These are phyloP conservation scores for Penicillium sp. DNA, from an alignment of 2,329 filamentous ascomycete genomes.

Conservation along the genomic window DNA sequence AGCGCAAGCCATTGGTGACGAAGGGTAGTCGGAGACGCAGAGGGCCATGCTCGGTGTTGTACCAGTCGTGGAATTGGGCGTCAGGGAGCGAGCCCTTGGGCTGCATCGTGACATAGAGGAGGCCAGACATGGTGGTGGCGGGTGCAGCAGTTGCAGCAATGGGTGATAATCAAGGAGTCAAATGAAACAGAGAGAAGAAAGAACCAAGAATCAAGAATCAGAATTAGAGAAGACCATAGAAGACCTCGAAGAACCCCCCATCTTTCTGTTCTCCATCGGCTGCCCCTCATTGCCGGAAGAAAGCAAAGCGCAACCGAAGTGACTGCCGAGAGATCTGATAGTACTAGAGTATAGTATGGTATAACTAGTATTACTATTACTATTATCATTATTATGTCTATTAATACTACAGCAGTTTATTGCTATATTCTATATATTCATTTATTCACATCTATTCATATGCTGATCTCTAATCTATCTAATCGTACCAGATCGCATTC, in stretches of 20 bases:
- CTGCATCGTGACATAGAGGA: conserved; percentile 87
- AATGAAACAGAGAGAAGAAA: neutral
- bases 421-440: neutral
- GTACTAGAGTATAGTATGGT: no score
- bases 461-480: conserved; percentile 12
- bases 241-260: conserved; percentile 1
- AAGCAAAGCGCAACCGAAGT: conserved; percentile 28
- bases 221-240: neutral
- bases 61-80: conserved; percentile 85
- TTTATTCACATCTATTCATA: neutral
- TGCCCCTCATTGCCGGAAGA: conserved; percentile 18
- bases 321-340: conserved; percentile 32
- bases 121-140: conserved; percentile 53
- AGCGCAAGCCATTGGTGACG: conserved; percentile 78
- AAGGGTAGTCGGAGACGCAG: conserved; percentile 75
- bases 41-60: conserved; percentile 91
- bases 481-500: conserved; percentile 97
- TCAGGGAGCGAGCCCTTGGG: conserved; percentile 68
- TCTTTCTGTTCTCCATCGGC: conserved; percentile 20
- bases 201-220: no score
- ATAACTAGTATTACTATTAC: no score
- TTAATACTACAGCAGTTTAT: no score
- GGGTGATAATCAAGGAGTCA: no score
- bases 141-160: neutral
- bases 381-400: no score